phyloP scores from a whole-genome alignment of 2,329 filamentous ascomycete species.

The Pseudocercospora musae region DNA sequence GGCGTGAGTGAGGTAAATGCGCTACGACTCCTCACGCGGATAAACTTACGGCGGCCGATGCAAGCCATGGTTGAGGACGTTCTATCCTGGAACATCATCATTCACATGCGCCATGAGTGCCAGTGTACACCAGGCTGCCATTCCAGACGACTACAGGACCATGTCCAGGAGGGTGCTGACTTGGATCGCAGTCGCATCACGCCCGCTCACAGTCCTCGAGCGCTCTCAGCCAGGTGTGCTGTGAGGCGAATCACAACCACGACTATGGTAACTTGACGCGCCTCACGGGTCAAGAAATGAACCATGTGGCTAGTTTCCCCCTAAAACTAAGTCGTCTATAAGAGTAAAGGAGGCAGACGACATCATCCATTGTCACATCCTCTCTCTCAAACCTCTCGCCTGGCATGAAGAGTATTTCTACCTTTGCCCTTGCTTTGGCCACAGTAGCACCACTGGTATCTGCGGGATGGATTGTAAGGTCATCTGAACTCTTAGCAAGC shows the following conservation, averaged over 20 bases:
- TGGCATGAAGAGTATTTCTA: not conserved
- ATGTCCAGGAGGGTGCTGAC: not conserved
- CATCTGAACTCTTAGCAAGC: not conserved
- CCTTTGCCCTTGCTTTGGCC: not conserved
- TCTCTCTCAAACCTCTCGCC: not conserved
- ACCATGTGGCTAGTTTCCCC: not conserved
- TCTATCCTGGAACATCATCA: too few species aligned
- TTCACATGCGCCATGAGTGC: too few species aligned
- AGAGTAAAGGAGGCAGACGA: not conserved
- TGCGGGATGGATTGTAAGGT: not conserved
- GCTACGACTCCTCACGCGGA: too few species aligned
- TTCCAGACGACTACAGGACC: not conserved
- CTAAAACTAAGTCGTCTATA: not conserved
- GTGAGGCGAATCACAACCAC: not conserved
- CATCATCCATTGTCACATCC: not conserved
- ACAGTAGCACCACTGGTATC: not conserved
- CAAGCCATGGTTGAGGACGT: too few species aligned
- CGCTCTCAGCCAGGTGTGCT: not conserved
- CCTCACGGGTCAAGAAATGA: not conserved
- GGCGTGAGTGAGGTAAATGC: not conserved
- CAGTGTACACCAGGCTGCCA: not conserved
- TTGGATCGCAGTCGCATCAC: not conserved
- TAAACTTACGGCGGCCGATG: too few species aligned
- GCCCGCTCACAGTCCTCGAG: not conserved
- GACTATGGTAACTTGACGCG: not conserved